A percentile compares a stretch with the other conserved stretches of the same genome.
These are phyloP conservation scores for Lentinula boryana DNA, from an alignment of 768 basidiomycete species.

Conservation along the genomic window DNA sequence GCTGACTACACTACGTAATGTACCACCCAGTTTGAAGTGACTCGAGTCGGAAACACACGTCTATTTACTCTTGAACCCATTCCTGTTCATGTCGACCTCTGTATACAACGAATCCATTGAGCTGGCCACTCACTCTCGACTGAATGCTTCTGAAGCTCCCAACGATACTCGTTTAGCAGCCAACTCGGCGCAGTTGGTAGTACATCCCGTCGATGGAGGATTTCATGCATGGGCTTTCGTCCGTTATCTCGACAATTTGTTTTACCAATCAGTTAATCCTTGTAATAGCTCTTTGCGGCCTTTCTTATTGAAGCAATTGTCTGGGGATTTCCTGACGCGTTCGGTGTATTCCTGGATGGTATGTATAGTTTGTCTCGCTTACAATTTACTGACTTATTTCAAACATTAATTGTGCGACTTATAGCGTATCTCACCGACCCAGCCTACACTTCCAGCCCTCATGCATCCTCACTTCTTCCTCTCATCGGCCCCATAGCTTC, in stretches of 20 bases:
- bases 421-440: constrained; percentile 20
- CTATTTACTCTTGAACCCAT: too few species aligned
- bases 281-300: constrained; percentile 14
- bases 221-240: constrained; percentile 8
- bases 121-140: not conserved
- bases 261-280: not conserved
- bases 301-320: constrained; percentile 20
- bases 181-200: not conserved
- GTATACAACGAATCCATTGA: not conserved
- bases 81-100: not conserved
- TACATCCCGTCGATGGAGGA: constrained; percentile 8
- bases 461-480: constrained; percentile 16
- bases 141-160: not conserved
- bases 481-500: constrained; percentile 16
- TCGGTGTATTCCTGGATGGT: constrained; percentile 18
- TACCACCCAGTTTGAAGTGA: too few species aligned
- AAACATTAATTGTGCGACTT: not conserved
- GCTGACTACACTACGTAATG: too few species aligned
- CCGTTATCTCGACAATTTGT: not conserved
- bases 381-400: too few species aligned
- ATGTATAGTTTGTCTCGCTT: not conserved
- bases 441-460: constrained; percentile 9
- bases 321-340: constrained; percentile 22
- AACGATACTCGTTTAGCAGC: not conserved
- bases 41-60: too few species aligned